Base-by-base conservation (phyloP, 371 early-diverging fungal species). In the Apophysomyces sp. region DNA sequence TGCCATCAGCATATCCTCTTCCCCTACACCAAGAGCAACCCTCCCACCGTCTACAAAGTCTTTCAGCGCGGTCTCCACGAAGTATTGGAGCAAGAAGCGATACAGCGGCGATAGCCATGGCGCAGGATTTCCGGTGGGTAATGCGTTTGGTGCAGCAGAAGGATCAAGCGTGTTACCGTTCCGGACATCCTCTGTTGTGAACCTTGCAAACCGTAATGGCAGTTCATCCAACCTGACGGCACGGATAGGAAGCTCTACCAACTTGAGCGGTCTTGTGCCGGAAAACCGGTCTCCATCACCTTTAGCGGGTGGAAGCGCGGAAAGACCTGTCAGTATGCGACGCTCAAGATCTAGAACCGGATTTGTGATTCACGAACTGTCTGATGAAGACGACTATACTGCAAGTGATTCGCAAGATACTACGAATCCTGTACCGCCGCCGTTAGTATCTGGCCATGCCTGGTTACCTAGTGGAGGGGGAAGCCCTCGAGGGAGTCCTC, bases 51-150 rank as follows among this genome's bases (percentile, higher is more conserved):
- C 67, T 1, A 61, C 60, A 11, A 60, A 64, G 11, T 71, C 72
- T 1, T 62, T 61, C 18, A 61, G 65, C 28, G 31, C 58, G 2
- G 37, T 63, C 3, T 52, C 58, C 34, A 69, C 62, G 37, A 66
- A 68, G 28, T 61, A 61, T 18, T 67, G 68, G 69, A 60, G 31
- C 51, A 73, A 73, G 52, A 73, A 73, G 36, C 61, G 73, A 15
- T 69, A 66, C 49, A 73, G 73, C 16, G 73, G 73, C 12, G 73
- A 73, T 37, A 73, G 73, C 37, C 60, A 66, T 52, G 60, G 64
- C 5, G 29, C 60, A 4, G 44, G 63, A 3, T 61, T 71, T 24
- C 60, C 61, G 13, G 21, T 44, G 49, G 49, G 49, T 11, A 44
- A 21, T 21, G 8, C 24, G 21, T 44, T 44, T 44, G 49, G 49